phyloP scores from a whole-genome alignment of 495 filamentous ascomycete species.

The Xylaria intraflava region DNA sequence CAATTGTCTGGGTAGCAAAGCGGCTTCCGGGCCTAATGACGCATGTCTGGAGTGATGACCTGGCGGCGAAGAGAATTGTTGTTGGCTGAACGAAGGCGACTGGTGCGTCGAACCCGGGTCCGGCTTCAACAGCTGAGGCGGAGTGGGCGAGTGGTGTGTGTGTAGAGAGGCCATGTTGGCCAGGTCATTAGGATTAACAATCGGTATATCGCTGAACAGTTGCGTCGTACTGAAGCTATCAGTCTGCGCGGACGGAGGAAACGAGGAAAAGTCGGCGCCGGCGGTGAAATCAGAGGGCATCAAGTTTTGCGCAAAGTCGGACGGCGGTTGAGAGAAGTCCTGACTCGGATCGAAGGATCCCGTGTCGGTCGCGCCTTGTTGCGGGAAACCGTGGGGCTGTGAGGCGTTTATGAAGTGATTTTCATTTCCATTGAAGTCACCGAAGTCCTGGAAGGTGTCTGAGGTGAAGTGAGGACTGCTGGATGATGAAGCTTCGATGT shows the following conservation, averaged over 20 bases:
- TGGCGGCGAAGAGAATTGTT: slow-evolving; percentile 47
- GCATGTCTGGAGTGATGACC: slow-evolving; percentile 65
- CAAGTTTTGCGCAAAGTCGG: slow-evolving; percentile 32
- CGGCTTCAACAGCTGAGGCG: slow-evolving; percentile 63
- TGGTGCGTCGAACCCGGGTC: slow-evolving; percentile 53
- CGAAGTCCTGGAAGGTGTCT: slow-evolving; percentile 32
- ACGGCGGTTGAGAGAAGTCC: slow-evolving; percentile 30
- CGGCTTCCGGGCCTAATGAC: slow-evolving; percentile 73
- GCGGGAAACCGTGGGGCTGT: slow-evolving; percentile 33
- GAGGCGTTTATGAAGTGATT: slow-evolving; percentile 33
- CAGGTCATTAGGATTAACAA: slow-evolving; percentile 48
- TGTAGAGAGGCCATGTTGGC: slow-evolving; percentile 67
- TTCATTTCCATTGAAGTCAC: slow-evolving; percentile 28
- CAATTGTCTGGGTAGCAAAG: slow-evolving; percentile 57
- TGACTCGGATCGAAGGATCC: slow-evolving; percentile 35
- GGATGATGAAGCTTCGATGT: slow-evolving; percentile 32
- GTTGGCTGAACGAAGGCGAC: slow-evolving; percentile 52
- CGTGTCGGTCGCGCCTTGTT: slow-evolving; percentile 28
- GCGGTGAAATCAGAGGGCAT: slow-evolving; percentile 36
- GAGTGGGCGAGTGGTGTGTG: slow-evolving; percentile 50
- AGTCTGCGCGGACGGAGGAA: slow-evolving; percentile 32
- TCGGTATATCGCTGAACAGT: slow-evolving; percentile 45
- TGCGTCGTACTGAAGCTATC: slow-evolving; percentile 43
- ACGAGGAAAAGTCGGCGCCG: slow-evolving; percentile 49
- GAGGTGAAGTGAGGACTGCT: slow-evolving; percentile 29